Evolutionary conservation across 2,329 filamentous ascomycete species (phyloP), one percentile per base, ranked within the genome.

Genomic region (Blumeria hordei): DNA sequence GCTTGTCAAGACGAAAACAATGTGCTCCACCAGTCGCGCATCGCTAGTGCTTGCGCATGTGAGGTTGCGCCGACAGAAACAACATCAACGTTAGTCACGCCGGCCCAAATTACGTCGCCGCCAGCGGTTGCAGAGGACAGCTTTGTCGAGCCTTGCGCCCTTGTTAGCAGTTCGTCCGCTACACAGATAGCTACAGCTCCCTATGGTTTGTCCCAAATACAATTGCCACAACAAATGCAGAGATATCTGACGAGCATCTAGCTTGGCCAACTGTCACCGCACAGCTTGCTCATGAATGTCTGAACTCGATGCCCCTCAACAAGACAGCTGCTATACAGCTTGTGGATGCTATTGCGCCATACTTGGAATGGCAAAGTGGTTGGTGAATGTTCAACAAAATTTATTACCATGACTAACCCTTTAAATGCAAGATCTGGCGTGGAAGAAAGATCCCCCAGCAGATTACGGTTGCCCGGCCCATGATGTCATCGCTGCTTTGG

Each of bases 401-500:
- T 2, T 3, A 3, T 3, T 5, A 41, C 2, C 2, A 2, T 41
- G 5, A 5, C 37, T 41, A 41, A 41, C 5, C 5, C 5, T 33
- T 34, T 34, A 14, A 37, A 3, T 9, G 62, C 2, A 53, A 64
- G 63, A 64, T 57, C 54, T 59, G 3, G 60, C 58, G 39, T 63
- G 59, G 53, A 67, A 75, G 36, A 73, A 72, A 58, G 64, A 73
- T 53, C 76, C 76, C 2, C 76, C 76, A 0, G 57, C 67, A 12
- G 67, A 67, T 10, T 79, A 78, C 62, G 66, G 67, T 55, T 69
- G 74, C 53, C 69, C 73, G 0, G 62, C 68, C 1, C 66, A 70
- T 33, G 75, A 79, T 57, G 66, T 77, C 11, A 60, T 72, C 32
- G 69, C 61, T 6, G 68, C 66, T 0, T 64, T 78, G 5, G 68